Percentiles rank a stretch among this genome's conserved stretches.
phyloP scores from a whole-genome alignment of 1,284 basidiomycete species.

The Inonotus hispidus region DNA sequence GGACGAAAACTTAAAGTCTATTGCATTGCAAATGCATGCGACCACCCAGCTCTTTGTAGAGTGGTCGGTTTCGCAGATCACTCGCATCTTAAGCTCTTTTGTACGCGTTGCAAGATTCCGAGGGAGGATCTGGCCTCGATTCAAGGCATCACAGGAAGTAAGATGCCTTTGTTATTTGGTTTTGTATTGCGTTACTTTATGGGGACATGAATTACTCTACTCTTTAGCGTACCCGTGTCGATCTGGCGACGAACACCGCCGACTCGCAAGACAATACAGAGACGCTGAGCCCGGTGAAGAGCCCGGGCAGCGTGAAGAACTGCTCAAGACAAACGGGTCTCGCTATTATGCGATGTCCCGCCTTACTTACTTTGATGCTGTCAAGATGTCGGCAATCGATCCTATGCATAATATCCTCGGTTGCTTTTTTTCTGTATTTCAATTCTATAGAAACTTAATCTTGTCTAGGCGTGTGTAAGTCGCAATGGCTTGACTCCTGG shows the following conservation, averaged over 20 bases:
- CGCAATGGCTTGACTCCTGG: constrained; percentile 18
- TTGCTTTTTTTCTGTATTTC: neutral
- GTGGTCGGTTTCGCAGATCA: constrained; percentile 15
- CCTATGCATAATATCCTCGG: constrained; percentile 21
- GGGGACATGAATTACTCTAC: neutral
- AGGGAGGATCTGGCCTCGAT: neutral
- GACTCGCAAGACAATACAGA: neutral
- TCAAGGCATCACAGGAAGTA: neutral
- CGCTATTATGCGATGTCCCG: constrained; percentile 11
- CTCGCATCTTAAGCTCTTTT: neutral
- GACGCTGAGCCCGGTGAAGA: neutral
- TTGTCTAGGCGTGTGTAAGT: constrained; percentile 11
- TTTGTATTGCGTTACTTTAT: neutral
- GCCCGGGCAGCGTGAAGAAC: neutral
- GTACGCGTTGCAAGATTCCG: constrained; percentile 9
- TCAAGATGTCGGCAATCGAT: constrained; percentile 15
- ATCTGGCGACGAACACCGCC: neutral
- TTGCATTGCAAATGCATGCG: constrained; percentile 8
- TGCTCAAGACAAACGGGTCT: neutral
- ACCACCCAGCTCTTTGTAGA: constrained; percentile 16
- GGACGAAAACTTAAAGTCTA: constrained; percentile 2
- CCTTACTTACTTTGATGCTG: constrained; percentile 19
- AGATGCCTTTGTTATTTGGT: neutral
- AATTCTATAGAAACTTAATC: neutral
- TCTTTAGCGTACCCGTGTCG: neutral